Evolutionary conservation across 2,329 filamentous ascomycete species (phyloP).

Genomic region (Teratosphaeria epicoccoides): DNA sequence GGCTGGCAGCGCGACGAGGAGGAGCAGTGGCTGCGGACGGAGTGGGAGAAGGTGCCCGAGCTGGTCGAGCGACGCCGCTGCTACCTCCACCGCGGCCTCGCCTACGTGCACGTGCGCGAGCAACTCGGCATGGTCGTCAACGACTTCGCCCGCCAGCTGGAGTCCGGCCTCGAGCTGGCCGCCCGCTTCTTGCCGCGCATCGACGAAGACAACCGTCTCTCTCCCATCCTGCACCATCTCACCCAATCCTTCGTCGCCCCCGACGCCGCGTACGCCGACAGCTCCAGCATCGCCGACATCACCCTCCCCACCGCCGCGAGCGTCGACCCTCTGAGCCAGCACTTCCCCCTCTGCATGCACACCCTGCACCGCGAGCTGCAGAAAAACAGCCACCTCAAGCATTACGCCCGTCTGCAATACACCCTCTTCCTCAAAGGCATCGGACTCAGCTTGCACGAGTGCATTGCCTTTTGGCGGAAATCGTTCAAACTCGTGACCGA

Average conservation of each 20-base stretch:
- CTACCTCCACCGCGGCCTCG: slow-evolving; percentile 68
- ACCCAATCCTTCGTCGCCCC: slow-evolving; percentile 93
- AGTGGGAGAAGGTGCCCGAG: slow-evolving; percentile 88
- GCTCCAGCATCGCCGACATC: slow-evolving; percentile 48
- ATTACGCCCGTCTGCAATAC: slow-evolving; percentile 88
- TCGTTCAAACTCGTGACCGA: slow-evolving; percentile 80
- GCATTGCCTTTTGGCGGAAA: slow-evolving; percentile 80
- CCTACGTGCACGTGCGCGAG: slow-evolving; percentile 79
- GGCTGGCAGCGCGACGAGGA: slow-evolving; percentile 51
- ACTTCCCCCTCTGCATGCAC: slow-evolving; percentile 92
- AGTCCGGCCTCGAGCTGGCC: slow-evolving; percentile 78
- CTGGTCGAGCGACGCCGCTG: slow-evolving; percentile 71
- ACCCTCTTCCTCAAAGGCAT: slow-evolving; percentile 94
- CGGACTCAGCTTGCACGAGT: slow-evolving; percentile 83
- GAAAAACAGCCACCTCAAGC: slow-evolving; percentile 83
- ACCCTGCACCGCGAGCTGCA: slow-evolving; percentile 78
- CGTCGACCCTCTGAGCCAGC: slow-evolving; percentile 66
- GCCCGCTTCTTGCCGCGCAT: slow-evolving; percentile 82
- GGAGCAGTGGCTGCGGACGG: slow-evolving; percentile 88
- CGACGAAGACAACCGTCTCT: slow-evolving; percentile 89
- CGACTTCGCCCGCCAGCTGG: slow-evolving; percentile 71
- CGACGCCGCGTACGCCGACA: slow-evolving; percentile 66
- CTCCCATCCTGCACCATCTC: slow-evolving; percentile 66
- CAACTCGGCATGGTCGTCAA: slow-evolving; percentile 81
- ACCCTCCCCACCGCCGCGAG: slow-evolving; percentile 66